Evolutionary conservation across 106 monocot genomes (phyloP), one percentile per base, ranked within the genome.

Genomic region (Allium fistulosum): DNA sequence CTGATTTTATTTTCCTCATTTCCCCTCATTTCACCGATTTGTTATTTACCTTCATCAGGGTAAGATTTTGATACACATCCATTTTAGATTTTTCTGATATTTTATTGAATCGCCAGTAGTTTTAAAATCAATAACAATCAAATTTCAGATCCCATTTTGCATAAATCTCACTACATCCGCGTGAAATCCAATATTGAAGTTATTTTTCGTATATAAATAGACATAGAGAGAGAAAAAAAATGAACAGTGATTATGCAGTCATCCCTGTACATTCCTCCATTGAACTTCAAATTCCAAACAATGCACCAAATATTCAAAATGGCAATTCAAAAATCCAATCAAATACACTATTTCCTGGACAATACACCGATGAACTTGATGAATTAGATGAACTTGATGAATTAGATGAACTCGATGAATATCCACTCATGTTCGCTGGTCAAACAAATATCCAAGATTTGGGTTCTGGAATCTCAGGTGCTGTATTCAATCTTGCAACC

Each of bases 401-500:
- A 37, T 5, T 37, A 37, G 71, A 53, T 61, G 84, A 83, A 18
- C 47, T 76, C 53, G 90, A 87, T 12, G 86, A 80, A 7, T 69
- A 76, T 9, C 87, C 80, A 22, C 87, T 92, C 67, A 85, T 87
- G 14, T 11, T 57, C 26, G 52, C 59, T 62, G 62, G 45, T 11
- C 68, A 18, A 6, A 12, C 10, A 49, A 50, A 2, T 6, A 7
- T 65, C 45, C 17, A 56, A 11, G 13, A 61, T 4, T 11, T 71
- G 9, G 83, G 81, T 9, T 93, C 93, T 7, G 80, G 78, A 14
- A 59, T 90, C 49, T 71, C 87, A 11, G 80, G 86, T 28, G 89
- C 93, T 7, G 90, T 94, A 17, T 94, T 94, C 80, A 94, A 94
- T 63, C 90, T 94, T 26, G 89, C 93, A 15, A 94, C 93, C 6